Conservation (phyloP, 2,329 filamentous ascomycete species). For the Arachnopeziza araneosa region DNA sequence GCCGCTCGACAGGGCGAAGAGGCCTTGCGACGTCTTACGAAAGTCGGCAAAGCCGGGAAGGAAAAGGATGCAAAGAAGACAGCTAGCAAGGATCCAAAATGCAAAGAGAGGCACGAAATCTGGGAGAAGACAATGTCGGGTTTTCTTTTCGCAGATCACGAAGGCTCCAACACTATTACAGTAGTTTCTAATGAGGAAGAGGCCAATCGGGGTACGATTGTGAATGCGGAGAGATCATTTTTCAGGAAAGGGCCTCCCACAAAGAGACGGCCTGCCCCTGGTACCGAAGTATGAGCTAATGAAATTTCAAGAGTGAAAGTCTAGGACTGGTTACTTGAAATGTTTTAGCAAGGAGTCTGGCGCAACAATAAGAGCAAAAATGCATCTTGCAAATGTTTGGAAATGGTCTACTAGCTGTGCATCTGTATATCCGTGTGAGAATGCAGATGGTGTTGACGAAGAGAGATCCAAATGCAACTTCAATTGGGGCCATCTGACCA, state of each 20-base stretch:
- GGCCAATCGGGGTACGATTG: conserved; percentile 59
- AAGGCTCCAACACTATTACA: neutral
- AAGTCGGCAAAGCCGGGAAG: conserved; percentile 58
- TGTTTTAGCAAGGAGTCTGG: conserved; percentile 20
- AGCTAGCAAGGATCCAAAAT: conserved; percentile 43
- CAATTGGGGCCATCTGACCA: too few relatives aligned
- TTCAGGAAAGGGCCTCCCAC: conserved; percentile 38
- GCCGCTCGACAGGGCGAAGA: conserved; percentile 58
- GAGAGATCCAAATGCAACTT: too few relatives aligned
- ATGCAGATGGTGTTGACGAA: too few relatives aligned
- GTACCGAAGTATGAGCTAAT: neutral
- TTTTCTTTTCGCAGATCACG: conserved; percentile 29
- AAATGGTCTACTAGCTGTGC: neutral
- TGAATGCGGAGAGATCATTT: conserved; percentile 50
- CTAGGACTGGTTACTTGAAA: conserved; percentile 1
- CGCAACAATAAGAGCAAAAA: neutral
- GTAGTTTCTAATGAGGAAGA: conserved; percentile 32
- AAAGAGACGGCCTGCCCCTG: conserved; percentile 17
- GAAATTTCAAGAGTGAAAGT: neutral
- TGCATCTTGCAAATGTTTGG: neutral
- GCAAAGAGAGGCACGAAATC: conserved; percentile 50
- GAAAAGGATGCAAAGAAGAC: conserved; percentile 57
- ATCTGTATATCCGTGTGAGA: neutral
- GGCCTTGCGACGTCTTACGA: conserved; percentile 52
- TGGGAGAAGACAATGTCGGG: conserved; percentile 59